phyloP scores from a whole-genome alignment of 257 asterid species.

The Ocimum tenuiflorum region DNA sequence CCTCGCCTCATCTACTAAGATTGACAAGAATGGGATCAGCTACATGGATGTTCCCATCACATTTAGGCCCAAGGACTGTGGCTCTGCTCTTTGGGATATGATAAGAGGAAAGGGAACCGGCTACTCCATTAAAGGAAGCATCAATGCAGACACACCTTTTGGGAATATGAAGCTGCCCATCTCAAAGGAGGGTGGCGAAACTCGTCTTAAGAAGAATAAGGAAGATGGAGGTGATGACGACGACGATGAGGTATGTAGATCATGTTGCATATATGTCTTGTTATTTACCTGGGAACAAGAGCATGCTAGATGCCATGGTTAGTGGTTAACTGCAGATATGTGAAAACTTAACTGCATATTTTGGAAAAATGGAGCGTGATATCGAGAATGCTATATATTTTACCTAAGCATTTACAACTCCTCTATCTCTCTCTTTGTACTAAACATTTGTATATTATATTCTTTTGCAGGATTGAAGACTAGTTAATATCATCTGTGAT shows the following conservation, averaged over 20 bases:
- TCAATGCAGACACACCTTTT: slow-evolving; percentile 76
- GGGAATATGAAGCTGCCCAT: slow-evolving; percentile 93
- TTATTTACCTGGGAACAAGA: neutral
- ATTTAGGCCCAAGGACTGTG: slow-evolving; percentile 95
- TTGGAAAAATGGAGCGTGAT: too few species aligned
- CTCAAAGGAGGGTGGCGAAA: slow-evolving; percentile 81
- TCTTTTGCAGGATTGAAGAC: slow-evolving; percentile 17
- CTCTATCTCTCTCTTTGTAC: neutral
- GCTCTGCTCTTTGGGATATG: slow-evolving; percentile 99
- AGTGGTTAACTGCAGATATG: too few species aligned
- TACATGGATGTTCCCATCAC: slow-evolving; percentile 73
- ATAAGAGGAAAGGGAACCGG: slow-evolving; percentile 87
- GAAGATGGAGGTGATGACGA: slow-evolving; percentile 70
- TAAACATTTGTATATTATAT: neutral
- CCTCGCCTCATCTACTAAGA: slow-evolving; percentile 42
- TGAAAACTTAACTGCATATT: too few species aligned
- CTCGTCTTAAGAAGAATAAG: slow-evolving; percentile 76
- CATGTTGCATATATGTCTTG: neutral
- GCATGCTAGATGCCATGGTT: neutral
- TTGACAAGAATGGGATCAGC: slow-evolving; percentile 58
- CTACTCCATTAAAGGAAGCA: slow-evolving; percentile 71
- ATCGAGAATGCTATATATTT: too few species aligned
- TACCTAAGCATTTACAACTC: too few species aligned
- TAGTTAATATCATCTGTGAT: neutral
- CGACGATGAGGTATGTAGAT: slow-evolving; percentile 48